Base-by-base conservation (phyloP, 2,329 filamentous ascomycete species). In the Pezicula rhizophila region DNA sequence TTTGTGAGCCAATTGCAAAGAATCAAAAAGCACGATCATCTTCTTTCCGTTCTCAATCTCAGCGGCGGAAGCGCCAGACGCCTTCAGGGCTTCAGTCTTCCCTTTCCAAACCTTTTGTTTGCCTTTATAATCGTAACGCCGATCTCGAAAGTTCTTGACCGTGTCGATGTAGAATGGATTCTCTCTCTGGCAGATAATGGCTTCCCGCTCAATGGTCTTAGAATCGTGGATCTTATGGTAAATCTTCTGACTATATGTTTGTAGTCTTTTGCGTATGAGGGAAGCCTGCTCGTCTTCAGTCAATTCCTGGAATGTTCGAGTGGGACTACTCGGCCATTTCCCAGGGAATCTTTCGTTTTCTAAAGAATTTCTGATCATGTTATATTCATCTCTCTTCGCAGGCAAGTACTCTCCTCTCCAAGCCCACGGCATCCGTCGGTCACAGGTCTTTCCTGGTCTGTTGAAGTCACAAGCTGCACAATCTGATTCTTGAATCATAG, bases 401-500 rank as follows among this genome's bases (percentile, higher is more conserved):
- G 93, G 93, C 23, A 99, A 72, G 62, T 95, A 99, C 66, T 99
- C 93, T 63, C 93, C 93, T 82, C 93, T 84, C 93, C 93, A 99
- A 2, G 93, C 82, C 93, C 93, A 99, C 1, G 95, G 93, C 70
- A 99, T 71, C 57, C 95, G 80, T 60, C 93, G 80, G 70, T 99
- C 93, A 64, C 93, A 99, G 1, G 90, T 97, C 70, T 99, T 99
- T 28, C 93, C 93, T 0, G 93, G 93, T 40, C 93, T 78, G 59
- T 99, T 99, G 75, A 99, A 99, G 66, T 99, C 95, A 68, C 95
- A 99, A 10, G 93, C 91, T 2, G 93, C 93, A 62, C 95, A 99
- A 60, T 96, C 89, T 0, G 91, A 89, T 65, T 99, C 95, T 42
- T 92, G 76, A 47, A 99, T 95, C 90, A 99, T 95, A n/a, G 93